Evolutionary conservation across 163 green algal species (phyloP), one percentile per base, ranked within the genome.

Genomic region (Chloroidium sp.): DNA sequence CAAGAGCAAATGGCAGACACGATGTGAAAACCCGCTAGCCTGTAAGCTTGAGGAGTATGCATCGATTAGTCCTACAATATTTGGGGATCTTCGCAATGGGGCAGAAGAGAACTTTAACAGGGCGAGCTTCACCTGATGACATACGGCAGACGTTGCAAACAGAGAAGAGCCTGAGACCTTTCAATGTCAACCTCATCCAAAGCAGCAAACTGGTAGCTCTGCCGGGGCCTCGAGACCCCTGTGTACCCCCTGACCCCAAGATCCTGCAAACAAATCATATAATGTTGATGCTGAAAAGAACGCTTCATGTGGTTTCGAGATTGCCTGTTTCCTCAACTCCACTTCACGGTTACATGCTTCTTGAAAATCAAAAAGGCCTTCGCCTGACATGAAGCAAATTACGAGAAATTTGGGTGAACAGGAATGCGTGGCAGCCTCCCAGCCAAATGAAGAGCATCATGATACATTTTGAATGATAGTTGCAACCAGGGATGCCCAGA

Each of bases 171-270:
- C 10, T 10, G 12, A 1, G 61, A 2, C 3, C 0, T 62, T 13
- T 84, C 67, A 4, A 86, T 62, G 0, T 59, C 59, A 61, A 85
- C 69, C 0, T 59, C 12, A 2, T 85, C 62, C 36, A 76, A 13
- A 0, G 77, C 82, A 1, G 62, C 59, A n/a, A 85, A 76, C 82
- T 89, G 61, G 74, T 81, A 88, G 81, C 83, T 89, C 83, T 89
- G 86, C n/a, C 67, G 58, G 2, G 86, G 86, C 14, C 83, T 78
- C 14, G 4, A 64, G 74, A 87, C 36, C 75, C 79, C 61, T 3
- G 1, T 13, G 61, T 57, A 67, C 36, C 13, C 69, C 76, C 76
- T 62, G 3, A 14, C 75, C 64, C 12, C 75, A 61, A 76, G 2
- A 13, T 61, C 36, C 8, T 3, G 62, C 74, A 74, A 57, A 13